Evolutionary conservation across 371 early-diverging fungal genomes (phyloP).

Genomic region (Mortierella sp.): DNA sequence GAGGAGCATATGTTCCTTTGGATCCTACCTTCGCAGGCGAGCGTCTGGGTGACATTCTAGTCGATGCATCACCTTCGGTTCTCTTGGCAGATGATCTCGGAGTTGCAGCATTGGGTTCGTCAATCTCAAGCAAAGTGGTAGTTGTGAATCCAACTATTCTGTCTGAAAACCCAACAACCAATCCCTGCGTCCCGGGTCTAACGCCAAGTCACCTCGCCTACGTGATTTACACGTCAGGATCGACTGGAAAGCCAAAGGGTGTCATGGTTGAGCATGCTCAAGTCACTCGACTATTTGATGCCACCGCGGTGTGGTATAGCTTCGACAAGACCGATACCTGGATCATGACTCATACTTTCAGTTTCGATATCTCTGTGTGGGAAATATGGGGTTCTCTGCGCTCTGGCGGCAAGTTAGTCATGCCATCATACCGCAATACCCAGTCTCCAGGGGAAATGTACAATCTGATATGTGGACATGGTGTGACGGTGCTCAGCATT

Average conservation of each 20-base stretch:
- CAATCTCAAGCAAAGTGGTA: background rate
- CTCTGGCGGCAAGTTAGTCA: slow-evolving; percentile 5
- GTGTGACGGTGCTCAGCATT: background rate
- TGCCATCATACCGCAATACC: background rate
- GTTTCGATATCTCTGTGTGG: slow-evolving; percentile 11
- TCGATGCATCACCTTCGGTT: slow-evolving; percentile 9
- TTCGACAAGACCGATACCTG: background rate
- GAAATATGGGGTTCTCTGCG: slow-evolving; percentile 5
- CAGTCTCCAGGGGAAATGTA: background rate
- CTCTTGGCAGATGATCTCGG: background rate
- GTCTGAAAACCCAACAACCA: background rate
- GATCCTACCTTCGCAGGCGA: too few relatives aligned
- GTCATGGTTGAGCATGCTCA: too few relatives aligned
- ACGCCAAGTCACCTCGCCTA: too few relatives aligned
- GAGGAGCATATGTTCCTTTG: too few relatives aligned
- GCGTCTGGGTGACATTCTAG: slow-evolving; percentile 17
- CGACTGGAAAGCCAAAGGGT: slow-evolving; percentile 66
- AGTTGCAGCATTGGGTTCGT: background rate
- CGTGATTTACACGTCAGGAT: slow-evolving; percentile 58
- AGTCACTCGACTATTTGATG: background rate
- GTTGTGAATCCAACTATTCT: slow-evolving; percentile 4
- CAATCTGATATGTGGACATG: background rate
- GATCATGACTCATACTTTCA: background rate
- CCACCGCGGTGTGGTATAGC: background rate
- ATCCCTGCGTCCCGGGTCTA: too few relatives aligned